These are phyloP conservation scores for Gloeopeniophorella convolvens DNA, from an alignment of 768 basidiomycete genomes.

Conservation along the genomic window DNA sequence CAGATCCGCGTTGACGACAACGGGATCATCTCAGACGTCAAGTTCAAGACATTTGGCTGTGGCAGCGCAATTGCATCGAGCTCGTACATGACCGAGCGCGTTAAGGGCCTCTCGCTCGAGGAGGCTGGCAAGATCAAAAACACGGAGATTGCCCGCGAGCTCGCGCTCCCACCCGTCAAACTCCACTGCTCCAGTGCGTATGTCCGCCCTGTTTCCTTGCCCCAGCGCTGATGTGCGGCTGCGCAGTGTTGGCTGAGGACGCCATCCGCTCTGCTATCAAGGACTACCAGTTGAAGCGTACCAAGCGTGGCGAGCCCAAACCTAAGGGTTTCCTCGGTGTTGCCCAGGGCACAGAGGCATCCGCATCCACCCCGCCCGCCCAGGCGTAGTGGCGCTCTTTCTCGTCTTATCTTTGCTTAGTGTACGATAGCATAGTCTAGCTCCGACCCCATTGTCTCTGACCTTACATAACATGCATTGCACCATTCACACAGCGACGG, in stretches of 20 bases:
- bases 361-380: constrained; percentile 44
- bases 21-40: constrained; percentile 95
- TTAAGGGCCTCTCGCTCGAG: constrained; percentile 89
- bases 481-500: not conserved
- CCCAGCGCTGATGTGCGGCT: constrained; percentile 3
- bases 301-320: constrained; percentile 41
- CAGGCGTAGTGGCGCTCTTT: constrained; percentile 25
- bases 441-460: not conserved
- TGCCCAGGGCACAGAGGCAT: constrained; percentile 50
- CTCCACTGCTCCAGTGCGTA: constrained; percentile 86
- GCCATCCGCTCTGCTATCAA: constrained; percentile 98
- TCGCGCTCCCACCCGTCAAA: constrained; percentile 93
- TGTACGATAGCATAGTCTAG: constrained; percentile 12
- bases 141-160: constrained; percentile 97
- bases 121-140: constrained; percentile 97
- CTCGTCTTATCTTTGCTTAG: not conserved
- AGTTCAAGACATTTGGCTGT: constrained; percentile 99
- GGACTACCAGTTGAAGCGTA: constrained; percentile 86
- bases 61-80: constrained; percentile 97
- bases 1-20: constrained; percentile 96
- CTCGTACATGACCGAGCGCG: constrained; percentile 98
- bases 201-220: constrained; percentile 3
- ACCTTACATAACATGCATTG: not conserved
- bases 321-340: constrained; percentile 67
- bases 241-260: constrained; percentile 89